Percentiles rank a stretch among this genome's conserved stretches.
phyloP scores from a whole-genome alignment of 768 basidiomycete genomes.

The Suillus subluteus region DNA sequence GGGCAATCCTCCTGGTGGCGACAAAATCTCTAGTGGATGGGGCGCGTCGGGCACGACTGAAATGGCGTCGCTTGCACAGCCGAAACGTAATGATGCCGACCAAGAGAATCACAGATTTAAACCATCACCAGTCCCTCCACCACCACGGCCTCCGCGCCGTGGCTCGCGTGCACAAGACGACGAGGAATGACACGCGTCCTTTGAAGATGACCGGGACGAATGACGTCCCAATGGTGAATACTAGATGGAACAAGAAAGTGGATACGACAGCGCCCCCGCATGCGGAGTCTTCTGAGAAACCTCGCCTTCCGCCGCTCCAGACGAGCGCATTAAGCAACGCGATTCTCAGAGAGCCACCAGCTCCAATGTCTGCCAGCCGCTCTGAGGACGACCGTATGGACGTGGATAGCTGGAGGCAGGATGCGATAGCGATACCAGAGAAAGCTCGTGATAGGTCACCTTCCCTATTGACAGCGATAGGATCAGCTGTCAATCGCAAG shows the following conservation, averaged over 20 bases:
- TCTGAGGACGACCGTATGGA: background rate
- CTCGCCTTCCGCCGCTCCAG: background rate
- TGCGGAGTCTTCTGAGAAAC: background rate
- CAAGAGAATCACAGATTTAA: constrained; percentile 17
- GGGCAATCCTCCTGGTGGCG: background rate
- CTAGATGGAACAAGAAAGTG: constrained; percentile 20
- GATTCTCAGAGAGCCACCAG: background rate
- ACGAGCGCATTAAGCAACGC: background rate
- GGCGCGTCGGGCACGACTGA: background rate
- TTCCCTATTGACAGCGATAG: constrained; percentile 8
- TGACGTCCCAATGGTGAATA: constrained; percentile 19
- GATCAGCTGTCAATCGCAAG: constrained; percentile 23
- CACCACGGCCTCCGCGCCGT: constrained; percentile 28
- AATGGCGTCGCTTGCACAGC: background rate
- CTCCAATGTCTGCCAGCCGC: background rate
- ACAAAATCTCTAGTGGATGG: background rate
- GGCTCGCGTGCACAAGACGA: constrained; percentile 13
- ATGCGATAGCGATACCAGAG: background rate
- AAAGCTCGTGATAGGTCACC: background rate
- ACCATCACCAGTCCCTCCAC: constrained; percentile 19
- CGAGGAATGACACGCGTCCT: constrained; percentile 14
- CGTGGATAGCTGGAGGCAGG: background rate
- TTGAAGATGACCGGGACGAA: constrained; percentile 30
- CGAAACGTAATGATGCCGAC: constrained; percentile 6
- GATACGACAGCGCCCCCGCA: too few relatives aligned